Percentiles rank a stretch among this genome's conserved stretches.
Evolutionary conservation across 495 filamentous ascomycete genomes (phyloP).

Genomic region (Monascus purpureus): DNA sequence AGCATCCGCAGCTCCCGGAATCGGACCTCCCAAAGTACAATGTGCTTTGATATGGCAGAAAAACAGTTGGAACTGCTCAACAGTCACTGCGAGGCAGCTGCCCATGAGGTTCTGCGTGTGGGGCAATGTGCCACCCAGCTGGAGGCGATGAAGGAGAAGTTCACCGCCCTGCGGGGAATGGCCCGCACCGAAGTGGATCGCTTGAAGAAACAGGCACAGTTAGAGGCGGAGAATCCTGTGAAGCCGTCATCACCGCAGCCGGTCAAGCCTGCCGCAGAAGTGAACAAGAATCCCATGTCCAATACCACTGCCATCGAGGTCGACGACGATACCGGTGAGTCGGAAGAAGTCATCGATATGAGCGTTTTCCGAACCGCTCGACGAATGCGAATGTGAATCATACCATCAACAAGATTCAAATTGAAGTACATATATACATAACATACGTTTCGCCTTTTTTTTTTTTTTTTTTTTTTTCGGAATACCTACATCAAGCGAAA

Average conservation of each 20-base stretch:
- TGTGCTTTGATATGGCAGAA: constrained; percentile 55
- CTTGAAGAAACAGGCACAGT: constrained; percentile 21
- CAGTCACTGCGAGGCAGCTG: constrained; percentile 66
- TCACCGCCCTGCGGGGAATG: constrained; percentile 27
- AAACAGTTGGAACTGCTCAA: constrained; percentile 66
- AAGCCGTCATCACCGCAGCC: constrained; percentile 6
- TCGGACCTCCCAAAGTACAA: constrained; percentile 12
- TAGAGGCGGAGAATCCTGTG: constrained; percentile 9
- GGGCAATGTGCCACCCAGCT: constrained; percentile 70
- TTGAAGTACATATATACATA: too few species aligned
- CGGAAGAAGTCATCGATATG: constrained; percentile 28
- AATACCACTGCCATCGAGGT: constrained; percentile 20
- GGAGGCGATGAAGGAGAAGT: constrained; percentile 45
- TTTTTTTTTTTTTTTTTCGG: neutral
- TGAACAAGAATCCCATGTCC: neutral
- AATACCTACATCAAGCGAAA: neutral
- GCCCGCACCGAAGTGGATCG: constrained; percentile 26
- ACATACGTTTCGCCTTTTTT: neutral
- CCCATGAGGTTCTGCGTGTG: constrained; percentile 73
- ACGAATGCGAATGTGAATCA: neutral
- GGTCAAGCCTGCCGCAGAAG: constrained; percentile 1
- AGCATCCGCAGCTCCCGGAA: constrained; percentile 20
- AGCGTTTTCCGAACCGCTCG: constrained; percentile 27
- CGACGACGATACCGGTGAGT: constrained; percentile 22
- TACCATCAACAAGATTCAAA: too few species aligned